Percentiles rank a stretch among this genome's conserved stretches.
These are phyloP conservation scores for Rhizophlyctis rosea DNA, from an alignment of 192 early-diverging fungal genomes.

Conservation along the genomic window DNA sequence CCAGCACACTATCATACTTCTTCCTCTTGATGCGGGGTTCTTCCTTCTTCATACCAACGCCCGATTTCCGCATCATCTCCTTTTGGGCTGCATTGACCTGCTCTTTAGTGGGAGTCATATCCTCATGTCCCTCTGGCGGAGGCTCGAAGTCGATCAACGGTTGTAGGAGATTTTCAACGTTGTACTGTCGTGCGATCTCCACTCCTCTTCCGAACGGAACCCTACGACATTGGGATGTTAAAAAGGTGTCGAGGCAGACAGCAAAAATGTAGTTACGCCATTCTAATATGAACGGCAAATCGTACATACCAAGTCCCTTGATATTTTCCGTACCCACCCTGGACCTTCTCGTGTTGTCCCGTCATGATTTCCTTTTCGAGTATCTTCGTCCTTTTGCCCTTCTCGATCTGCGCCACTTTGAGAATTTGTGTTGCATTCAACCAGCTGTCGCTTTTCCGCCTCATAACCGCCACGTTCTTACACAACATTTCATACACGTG, in stretches of 20 bases:
- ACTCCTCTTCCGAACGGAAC: slow-evolving; percentile 85
- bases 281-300: background rate
- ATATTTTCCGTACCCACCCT: slow-evolving; percentile 98
- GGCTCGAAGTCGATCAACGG: slow-evolving; percentile 81
- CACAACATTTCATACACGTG: slow-evolving; percentile 94
- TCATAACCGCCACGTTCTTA: slow-evolving; percentile 67
- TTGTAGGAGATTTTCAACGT: slow-evolving; percentile 67
- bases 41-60: too few species aligned
- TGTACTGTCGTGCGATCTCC: slow-evolving; percentile 73
- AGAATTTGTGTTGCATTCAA: slow-evolving; percentile 98
- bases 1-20: too few species aligned
- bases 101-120: slow-evolving; percentile 57
- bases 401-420: slow-evolving; percentile 94
- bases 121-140: slow-evolving; percentile 41
- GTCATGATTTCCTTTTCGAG: slow-evolving; percentile 88
- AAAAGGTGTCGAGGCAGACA: slow-evolving; percentile 11
- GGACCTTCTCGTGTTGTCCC: slow-evolving; percentile 91
- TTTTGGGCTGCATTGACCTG: slow-evolving; percentile 37
- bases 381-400: slow-evolving; percentile 87
- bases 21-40: too few species aligned
- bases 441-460: slow-evolving; percentile 78
- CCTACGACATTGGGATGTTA: slow-evolving; percentile 44
- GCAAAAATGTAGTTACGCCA: slow-evolving; percentile 11
- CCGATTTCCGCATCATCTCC: slow-evolving; percentile 1
- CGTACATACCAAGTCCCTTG: slow-evolving; percentile 77